Percentiles rank a stretch among this genome's conserved stretches.
phyloP scores from a whole-genome alignment of 257 asterid genomes.

The Solanum clarkiae region DNA sequence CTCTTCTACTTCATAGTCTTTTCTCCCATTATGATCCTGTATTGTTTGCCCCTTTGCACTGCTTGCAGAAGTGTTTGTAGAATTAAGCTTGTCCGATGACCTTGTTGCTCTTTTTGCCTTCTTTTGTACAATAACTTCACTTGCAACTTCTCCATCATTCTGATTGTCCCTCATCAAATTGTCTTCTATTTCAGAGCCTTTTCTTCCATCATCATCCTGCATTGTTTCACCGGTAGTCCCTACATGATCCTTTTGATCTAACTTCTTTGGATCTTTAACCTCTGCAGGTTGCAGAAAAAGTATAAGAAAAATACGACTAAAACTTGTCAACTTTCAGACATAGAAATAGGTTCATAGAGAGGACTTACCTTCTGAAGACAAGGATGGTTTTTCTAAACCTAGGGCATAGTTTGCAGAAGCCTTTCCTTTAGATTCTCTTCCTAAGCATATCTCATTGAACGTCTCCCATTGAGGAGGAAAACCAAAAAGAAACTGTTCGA shows the following conservation, averaged over 20 bases:
- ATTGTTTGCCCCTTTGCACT: slow-evolving; percentile 5
- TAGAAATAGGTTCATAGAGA: neutral
- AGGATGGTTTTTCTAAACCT: neutral
- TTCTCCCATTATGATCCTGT: neutral
- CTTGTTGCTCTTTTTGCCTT: neutral
- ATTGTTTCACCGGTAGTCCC: neutral
- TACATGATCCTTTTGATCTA: neutral
- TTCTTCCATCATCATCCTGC: neutral
- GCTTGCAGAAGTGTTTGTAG: neutral
- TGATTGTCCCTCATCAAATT: neutral
- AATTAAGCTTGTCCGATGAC: slow-evolving; percentile 1
- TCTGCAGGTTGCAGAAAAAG: neutral
- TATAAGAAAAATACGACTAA: neutral
- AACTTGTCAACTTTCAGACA: neutral
- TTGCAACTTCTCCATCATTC: slow-evolving; percentile 1
- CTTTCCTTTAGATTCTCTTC: slow-evolving; percentile 15
- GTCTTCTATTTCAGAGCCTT: neutral
- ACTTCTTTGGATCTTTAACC: neutral
- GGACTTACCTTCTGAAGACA: slow-evolving; percentile 13
- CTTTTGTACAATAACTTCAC: neutral
- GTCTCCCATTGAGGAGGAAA: slow-evolving; percentile 75
- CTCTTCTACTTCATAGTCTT: neutral
- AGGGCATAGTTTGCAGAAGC: neutral
- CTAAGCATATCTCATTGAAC: slow-evolving; percentile 21
- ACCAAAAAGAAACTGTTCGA: slow-evolving; percentile 45